A percentile compares a stretch with the other conserved stretches of the same genome.
Evolutionary conservation across 177 flowering plant genomes (phyloP).

Genomic region (Vitis hybrid): DNA sequence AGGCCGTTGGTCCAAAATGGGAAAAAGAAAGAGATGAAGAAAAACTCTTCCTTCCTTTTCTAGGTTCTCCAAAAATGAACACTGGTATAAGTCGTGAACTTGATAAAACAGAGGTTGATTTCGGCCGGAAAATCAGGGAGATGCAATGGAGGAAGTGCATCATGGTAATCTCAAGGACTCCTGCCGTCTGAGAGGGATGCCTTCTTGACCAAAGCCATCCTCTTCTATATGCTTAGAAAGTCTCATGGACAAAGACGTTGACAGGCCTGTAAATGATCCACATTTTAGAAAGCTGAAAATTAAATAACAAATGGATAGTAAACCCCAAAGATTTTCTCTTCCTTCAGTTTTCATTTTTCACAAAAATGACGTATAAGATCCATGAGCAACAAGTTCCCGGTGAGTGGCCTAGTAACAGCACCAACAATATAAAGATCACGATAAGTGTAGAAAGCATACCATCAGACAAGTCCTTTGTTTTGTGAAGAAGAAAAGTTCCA

Average conservation of each 20-base stretch:
- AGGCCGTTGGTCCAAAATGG: too few species aligned
- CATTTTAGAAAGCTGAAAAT: too few species aligned
- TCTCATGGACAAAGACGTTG: constrained; percentile 26
- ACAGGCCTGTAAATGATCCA: constrained; percentile 15
- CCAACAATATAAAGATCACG: neutral
- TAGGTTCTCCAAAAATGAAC: neutral
- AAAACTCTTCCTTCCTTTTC: neutral
- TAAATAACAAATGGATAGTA: neutral
- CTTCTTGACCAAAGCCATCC: constrained; percentile 46
- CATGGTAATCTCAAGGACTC: constrained; percentile 40
- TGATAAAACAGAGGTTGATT: constrained; percentile 10
- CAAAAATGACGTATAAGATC: too few species aligned
- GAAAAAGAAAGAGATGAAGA: neutral
- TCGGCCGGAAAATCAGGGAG: neutral
- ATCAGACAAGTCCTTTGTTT: constrained; percentile 40
- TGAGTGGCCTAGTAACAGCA: neutral
- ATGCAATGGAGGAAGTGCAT: constrained; percentile 5
- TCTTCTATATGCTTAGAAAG: constrained; percentile 39
- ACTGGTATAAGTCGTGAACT: neutral
- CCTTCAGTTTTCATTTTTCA: too few species aligned
- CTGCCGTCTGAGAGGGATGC: constrained; percentile 56
- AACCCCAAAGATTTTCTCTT: neutral
- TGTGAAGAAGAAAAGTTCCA: constrained; percentile 50
- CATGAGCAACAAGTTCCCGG: too few species aligned
- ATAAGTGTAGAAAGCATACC: constrained; percentile 25